phyloP scores from a whole-genome alignment of 2,329 filamentous ascomycete genomes.

The Furcasterigmium sp. region DNA sequence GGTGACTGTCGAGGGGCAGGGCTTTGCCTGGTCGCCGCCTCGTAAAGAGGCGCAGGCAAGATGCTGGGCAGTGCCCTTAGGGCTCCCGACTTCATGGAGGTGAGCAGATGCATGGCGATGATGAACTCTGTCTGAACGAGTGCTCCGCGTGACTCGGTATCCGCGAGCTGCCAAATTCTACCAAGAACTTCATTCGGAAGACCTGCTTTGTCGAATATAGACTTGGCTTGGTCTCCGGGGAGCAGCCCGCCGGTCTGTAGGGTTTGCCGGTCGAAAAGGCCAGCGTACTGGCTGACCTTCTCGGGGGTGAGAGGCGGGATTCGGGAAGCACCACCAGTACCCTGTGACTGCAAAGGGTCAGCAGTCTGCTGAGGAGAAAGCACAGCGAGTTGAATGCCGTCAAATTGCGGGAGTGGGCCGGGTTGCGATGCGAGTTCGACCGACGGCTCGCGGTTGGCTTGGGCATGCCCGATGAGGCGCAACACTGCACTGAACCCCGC shows the following conservation, averaged over 20 bases:
- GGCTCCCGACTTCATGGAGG: slow-evolving; percentile 80
- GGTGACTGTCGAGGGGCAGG: slow-evolving; percentile 43
- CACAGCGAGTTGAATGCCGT: slow-evolving; percentile 53
- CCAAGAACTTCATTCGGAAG: slow-evolving; percentile 86
- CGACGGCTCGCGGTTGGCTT: slow-evolving; percentile 77
- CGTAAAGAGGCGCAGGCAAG: slow-evolving; percentile 81
- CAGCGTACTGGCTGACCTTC: slow-evolving; percentile 82
- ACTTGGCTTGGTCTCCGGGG: slow-evolving; percentile 80
- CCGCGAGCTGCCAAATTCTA: slow-evolving; percentile 93
- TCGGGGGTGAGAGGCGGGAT: slow-evolving; percentile 85
- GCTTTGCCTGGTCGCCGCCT: slow-evolving; percentile 73
- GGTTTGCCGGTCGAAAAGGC: slow-evolving; percentile 86
- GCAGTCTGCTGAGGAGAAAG: slow-evolving; percentile 35
- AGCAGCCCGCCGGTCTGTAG: slow-evolving; percentile 68
- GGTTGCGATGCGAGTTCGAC: slow-evolving; percentile 77
- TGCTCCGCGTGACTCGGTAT: slow-evolving; percentile 86
- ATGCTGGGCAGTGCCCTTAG: slow-evolving; percentile 74
- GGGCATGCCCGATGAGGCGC: slow-evolving; percentile 91
- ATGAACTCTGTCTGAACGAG: slow-evolving; percentile 89
- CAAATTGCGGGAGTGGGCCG: slow-evolving; percentile 88
- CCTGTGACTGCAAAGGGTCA: slow-evolving; percentile 47
- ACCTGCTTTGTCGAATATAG: slow-evolving; percentile 90
- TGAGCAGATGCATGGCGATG: slow-evolving; percentile 95
- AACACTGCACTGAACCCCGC: slow-evolving; percentile 90
- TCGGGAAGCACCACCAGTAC: slow-evolving; percentile 65